phyloP scores from a whole-genome alignment of 148 eudicot species.

The Rhododendron simsii region DNA sequence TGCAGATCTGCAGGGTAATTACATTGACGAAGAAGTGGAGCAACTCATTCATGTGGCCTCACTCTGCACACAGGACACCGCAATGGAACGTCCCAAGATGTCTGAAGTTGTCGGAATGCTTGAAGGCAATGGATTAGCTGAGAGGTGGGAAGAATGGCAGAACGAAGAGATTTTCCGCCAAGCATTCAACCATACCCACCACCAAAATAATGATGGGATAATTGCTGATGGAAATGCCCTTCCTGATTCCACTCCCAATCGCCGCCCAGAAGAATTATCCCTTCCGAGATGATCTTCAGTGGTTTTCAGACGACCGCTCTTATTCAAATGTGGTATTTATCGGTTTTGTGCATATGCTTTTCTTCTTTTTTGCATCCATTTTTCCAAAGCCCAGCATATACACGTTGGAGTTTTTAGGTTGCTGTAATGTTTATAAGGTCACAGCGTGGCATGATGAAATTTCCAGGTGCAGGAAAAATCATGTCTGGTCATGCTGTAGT shows the following conservation, averaged over 20 bases:
- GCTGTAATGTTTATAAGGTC: background rate
- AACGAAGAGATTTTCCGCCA: slow-evolving; percentile 42
- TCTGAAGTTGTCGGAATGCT: slow-evolving; percentile 60
- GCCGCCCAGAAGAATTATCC: slow-evolving; percentile 48
- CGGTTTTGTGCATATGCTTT: slow-evolving; percentile 22
- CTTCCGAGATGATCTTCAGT: slow-evolving; percentile 42
- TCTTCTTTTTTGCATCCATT: background rate
- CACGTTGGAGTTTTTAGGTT: background rate
- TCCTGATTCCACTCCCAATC: slow-evolving; percentile 44
- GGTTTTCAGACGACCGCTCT: background rate
- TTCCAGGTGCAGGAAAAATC: slow-evolving; percentile 2
- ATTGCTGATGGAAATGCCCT: slow-evolving; percentile 6
- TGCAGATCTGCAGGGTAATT: slow-evolving; percentile 41
- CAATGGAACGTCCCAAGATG: slow-evolving; percentile 55
- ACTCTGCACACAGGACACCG: slow-evolving; percentile 50
- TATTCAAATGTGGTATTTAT: background rate
- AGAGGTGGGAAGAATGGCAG: slow-evolving; percentile 68
- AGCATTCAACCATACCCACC: slow-evolving; percentile 25
- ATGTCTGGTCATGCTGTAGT: background rate
- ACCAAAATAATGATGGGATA: slow-evolving; percentile 39
- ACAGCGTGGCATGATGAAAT: background rate
- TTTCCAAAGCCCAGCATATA: background rate
- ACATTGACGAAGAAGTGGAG: slow-evolving; percentile 44
- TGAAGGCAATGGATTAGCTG: slow-evolving; percentile 53
- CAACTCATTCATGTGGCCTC: slow-evolving; percentile 55